Evolutionary conservation across 2,329 filamentous ascomycete genomes (phyloP).

Genomic region (Lasiodiplodia sp.): DNA sequence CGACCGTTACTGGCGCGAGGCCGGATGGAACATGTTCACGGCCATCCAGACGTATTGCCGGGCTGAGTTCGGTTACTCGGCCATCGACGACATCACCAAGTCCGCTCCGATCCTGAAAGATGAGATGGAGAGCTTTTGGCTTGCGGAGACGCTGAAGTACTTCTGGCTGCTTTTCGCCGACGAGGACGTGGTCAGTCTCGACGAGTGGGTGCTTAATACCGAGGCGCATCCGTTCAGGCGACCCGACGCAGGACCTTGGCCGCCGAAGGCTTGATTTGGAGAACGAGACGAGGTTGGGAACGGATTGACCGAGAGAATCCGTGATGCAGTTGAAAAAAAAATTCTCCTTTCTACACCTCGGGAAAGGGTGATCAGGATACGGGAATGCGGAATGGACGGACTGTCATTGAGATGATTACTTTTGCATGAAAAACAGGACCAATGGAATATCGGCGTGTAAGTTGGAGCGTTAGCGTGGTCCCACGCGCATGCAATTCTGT

Average conservation of each 20-base stretch:
- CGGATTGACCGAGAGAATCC: no score
- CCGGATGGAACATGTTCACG: conserved; percentile 78
- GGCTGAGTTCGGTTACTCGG: conserved; percentile 69
- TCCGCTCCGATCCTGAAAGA: conserved; percentile 57
- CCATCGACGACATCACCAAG: conserved; percentile 70
- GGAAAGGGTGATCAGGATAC: no score
- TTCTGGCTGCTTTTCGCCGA: conserved; percentile 70
- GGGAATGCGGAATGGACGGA: no score
- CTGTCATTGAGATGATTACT: no score
- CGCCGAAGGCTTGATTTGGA: background rate
- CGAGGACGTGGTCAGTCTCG: conserved; percentile 65
- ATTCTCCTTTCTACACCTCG: no score
- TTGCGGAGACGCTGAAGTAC: conserved; percentile 73
- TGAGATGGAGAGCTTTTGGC: conserved; percentile 79
- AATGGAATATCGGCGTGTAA: no score
- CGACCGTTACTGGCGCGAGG: conserved; percentile 68
- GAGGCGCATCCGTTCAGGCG: conserved; percentile 54
- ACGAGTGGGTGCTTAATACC: conserved; percentile 69
- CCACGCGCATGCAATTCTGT: no score
- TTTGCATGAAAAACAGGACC: no score
- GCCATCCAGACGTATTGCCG: conserved; percentile 68
- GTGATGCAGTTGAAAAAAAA: no score
- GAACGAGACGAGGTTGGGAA: background rate
- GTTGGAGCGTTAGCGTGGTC: no score
- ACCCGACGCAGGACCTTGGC: conserved; percentile 31